These are phyloP conservation scores for Epichloe amarillans DNA, from an alignment of 2,329 filamentous ascomycete species.

Conservation along the genomic window DNA sequence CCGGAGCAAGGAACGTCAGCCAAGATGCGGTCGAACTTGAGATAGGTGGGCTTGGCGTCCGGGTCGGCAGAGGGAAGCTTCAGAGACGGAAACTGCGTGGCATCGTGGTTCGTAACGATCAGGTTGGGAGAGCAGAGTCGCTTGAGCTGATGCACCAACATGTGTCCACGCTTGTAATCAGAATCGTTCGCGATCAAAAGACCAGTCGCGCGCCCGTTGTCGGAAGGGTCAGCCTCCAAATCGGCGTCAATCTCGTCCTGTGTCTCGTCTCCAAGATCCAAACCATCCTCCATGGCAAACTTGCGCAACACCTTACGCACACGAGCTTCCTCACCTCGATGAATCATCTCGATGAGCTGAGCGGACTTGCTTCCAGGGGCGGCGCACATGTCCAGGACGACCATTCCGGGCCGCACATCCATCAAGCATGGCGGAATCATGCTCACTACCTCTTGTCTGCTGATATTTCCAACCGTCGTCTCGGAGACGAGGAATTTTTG, in stretches of 20 bases:
- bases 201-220: constrained; percentile 80
- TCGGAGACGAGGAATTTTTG: constrained; percentile 99
- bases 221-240: constrained; percentile 46
- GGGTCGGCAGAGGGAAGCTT: constrained; percentile 53
- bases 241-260: constrained; percentile 35
- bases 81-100: constrained; percentile 87
- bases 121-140: constrained; percentile 91
- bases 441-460: constrained; percentile 91
- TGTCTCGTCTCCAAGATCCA: constrained; percentile 34
- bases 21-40: constrained; percentile 93
- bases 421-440: constrained; percentile 96
- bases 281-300: constrained; percentile 47
- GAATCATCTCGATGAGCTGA: constrained; percentile 88
- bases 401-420: constrained; percentile 83
- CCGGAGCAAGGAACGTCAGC: constrained; percentile 96
- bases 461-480: constrained; percentile 94
- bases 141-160: constrained; percentile 97
- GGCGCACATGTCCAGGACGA: constrained; percentile 88
- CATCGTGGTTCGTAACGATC: constrained; percentile 95
- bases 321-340: constrained; percentile 79
- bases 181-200: constrained; percentile 90
- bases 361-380: constrained; percentile 91
- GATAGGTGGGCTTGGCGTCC: constrained; percentile 51
- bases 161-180: constrained; percentile 92
- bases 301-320: constrained; percentile 58